These are phyloP conservation scores for Hygrophorus pudorinus DNA, from an alignment of 768 basidiomycete species.

Conservation along the genomic window DNA sequence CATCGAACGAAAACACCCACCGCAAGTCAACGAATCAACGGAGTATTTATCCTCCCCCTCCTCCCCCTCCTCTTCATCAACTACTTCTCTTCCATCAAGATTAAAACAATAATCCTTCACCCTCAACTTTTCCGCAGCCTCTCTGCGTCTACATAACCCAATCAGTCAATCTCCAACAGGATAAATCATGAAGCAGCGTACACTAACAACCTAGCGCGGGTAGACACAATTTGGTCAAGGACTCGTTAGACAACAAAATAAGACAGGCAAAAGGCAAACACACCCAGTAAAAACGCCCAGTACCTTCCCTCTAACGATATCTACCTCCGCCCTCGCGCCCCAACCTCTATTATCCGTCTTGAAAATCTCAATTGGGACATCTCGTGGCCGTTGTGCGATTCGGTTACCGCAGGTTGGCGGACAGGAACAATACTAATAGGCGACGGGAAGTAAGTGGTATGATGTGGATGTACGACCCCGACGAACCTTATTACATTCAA, in stretches of 20 bases:
- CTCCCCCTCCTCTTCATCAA: constrained; percentile 22
- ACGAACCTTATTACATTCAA: constrained; percentile 58
- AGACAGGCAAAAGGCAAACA: constrained; percentile 16
- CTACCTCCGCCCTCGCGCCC: constrained; percentile 44
- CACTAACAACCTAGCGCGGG: background rate
- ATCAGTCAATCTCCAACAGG: constrained; percentile 25
- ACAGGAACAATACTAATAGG: constrained; percentile 36
- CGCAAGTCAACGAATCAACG: constrained; percentile 43
- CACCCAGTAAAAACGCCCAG: constrained; percentile 65
- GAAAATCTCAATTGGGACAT: constrained; percentile 55
- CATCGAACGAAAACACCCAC: constrained; percentile 23
- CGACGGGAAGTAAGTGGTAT: too few species aligned
- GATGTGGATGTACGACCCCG: too few species aligned
- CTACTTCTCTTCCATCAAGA: constrained; percentile 44
- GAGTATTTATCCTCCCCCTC: constrained; percentile 28
- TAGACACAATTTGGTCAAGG: background rate
- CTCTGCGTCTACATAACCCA: constrained; percentile 26
- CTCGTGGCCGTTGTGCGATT: constrained; percentile 48
- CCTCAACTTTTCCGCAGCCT: constrained; percentile 29
- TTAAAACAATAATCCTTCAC: constrained; percentile 44
- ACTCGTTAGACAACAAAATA: background rate
- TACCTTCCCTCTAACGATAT: constrained; percentile 44
- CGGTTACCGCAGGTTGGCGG: constrained; percentile 41
- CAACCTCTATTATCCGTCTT: constrained; percentile 51
- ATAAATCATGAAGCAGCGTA: constrained; percentile 17